These are phyloP conservation scores for Ogataea nonfermentans DNA, from an alignment of 805 yeast genomes.

Conservation along the genomic window DNA sequence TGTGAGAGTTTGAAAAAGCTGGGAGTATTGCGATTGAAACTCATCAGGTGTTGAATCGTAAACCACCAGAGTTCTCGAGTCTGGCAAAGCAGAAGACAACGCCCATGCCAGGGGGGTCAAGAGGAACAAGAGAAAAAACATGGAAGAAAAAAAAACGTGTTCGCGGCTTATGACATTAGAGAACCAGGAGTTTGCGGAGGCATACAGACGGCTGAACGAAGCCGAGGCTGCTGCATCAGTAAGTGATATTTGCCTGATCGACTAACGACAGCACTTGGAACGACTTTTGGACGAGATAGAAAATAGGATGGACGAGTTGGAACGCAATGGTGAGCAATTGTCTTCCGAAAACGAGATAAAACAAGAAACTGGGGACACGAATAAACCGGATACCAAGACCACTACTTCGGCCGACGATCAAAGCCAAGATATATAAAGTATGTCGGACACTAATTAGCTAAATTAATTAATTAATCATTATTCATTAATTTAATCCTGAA, in stretches of 20 bases:
- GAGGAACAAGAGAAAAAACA: slow-evolving; percentile 15
- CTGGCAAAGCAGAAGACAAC: slow-evolving; percentile 18
- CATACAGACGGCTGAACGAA: slow-evolving; percentile 59
- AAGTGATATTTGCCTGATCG: slow-evolving; percentile 20
- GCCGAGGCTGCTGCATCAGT: slow-evolving; percentile 65
- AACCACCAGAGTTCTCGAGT: slow-evolving; percentile 24
- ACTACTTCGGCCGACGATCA: no score
- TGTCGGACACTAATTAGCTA: slow-evolving; percentile 1
- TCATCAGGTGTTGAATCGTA: slow-evolving; percentile 22
- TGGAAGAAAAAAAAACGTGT: slow-evolving; percentile 17
- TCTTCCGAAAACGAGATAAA: neutral
- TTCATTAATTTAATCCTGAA: slow-evolving; percentile 3
- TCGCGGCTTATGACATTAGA: slow-evolving; percentile 15
- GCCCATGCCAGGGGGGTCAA: slow-evolving; percentile 15
- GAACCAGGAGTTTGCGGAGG: slow-evolving; percentile 45
- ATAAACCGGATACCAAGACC: no score
- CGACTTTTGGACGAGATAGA: slow-evolving; percentile 63
- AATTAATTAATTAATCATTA: neutral
- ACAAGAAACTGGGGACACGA: neutral
- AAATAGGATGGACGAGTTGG: slow-evolving; percentile 50
- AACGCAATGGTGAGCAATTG: slow-evolving; percentile 1
- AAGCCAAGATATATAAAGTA: no score
- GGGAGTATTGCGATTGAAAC: slow-evolving; percentile 24
- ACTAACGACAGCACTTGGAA: slow-evolving; percentile 45
- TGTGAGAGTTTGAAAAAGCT: slow-evolving; percentile 21